Conservation (phyloP, 768 basidiomycete genomes). For the Trametes cinnabarina region DNA sequence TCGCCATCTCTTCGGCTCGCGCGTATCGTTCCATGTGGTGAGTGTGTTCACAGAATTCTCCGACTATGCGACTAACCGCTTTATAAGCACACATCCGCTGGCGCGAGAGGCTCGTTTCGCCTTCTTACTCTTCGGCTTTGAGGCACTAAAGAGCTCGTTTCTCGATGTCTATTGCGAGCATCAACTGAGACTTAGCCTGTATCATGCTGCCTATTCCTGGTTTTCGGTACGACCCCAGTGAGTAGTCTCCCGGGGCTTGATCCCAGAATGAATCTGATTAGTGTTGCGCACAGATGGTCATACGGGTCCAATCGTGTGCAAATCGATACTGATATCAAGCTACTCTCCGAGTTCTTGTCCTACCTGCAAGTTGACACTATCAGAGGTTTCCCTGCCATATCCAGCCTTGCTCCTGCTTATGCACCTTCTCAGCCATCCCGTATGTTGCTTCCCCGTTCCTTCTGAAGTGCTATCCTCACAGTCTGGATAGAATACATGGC, state of each 20-base stretch:
- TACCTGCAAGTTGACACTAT: constrained; percentile 74
- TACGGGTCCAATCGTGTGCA: constrained; percentile 94
- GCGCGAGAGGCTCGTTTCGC: constrained; percentile 90
- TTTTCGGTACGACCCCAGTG: constrained; percentile 93
- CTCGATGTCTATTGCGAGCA: constrained; percentile 83
- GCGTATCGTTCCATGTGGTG: constrained; percentile 77
- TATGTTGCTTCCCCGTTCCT: constrained; percentile 30
- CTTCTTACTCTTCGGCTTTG: constrained; percentile 90
- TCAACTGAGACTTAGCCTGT: constrained; percentile 70
- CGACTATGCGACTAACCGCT: neutral
- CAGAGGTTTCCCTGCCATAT: constrained; percentile 53
- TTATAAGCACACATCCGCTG: constrained; percentile 79
- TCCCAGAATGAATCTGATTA: neutral
- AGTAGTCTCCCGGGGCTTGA: constrained; percentile 27
- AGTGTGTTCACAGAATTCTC: constrained; percentile 1
- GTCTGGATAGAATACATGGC: constrained; percentile 48
- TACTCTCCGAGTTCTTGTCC: constrained; percentile 79
- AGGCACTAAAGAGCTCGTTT: constrained; percentile 83
- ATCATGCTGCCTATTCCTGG: constrained; percentile 83
- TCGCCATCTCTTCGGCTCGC: constrained; percentile 78
- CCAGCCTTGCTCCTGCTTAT: constrained; percentile 60
- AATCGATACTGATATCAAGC: constrained; percentile 82
- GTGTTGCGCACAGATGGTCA: constrained; percentile 67
- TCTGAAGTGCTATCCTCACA: constrained; percentile 13
- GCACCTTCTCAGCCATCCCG: constrained; percentile 26